These are phyloP conservation scores for Podila minutissima DNA, from an alignment of 192 early-diverging fungal genomes.

Conservation along the genomic window DNA sequence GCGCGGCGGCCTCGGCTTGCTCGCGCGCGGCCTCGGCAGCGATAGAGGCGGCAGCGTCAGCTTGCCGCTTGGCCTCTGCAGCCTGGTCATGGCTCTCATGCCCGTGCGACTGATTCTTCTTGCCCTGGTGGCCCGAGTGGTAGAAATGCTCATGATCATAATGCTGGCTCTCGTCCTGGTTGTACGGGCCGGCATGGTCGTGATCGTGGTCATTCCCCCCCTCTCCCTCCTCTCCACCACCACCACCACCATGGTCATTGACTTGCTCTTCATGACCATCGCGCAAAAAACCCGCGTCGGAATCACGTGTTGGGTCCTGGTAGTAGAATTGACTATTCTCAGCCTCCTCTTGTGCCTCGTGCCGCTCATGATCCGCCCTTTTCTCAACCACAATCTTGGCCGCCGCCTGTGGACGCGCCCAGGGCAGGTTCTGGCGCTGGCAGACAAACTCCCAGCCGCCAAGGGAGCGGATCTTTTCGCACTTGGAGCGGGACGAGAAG, in stretches of 20 bases:
- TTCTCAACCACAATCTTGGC: slow-evolving; percentile 20
- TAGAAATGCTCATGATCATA: slow-evolving; percentile 34
- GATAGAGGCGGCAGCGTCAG: not conserved
- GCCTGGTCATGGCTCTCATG: not conserved
- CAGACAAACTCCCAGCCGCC: slow-evolving; percentile 35
- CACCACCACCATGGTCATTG: not conserved
- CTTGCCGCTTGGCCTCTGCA: not conserved
- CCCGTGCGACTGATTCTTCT: slow-evolving; percentile 2
- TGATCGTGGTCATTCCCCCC: not conserved
- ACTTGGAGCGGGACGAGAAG: slow-evolving; percentile 4
- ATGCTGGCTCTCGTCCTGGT: slow-evolving; percentile 11
- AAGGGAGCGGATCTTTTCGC: slow-evolving; percentile 15
- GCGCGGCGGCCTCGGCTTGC: not conserved
- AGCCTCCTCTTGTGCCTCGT: not conserved
- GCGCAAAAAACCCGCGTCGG: not conserved
- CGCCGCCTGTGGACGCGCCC: slow-evolving; percentile 10
- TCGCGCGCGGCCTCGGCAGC: not conserved
- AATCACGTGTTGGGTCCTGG: not conserved
- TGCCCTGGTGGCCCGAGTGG: slow-evolving; percentile 10
- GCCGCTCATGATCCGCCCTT: slow-evolving; percentile 2
- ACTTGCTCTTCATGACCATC: not conserved
- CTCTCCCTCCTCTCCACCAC: no score
- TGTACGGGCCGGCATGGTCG: slow-evolving; percentile 18
- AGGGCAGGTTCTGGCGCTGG: slow-evolving; percentile 15
- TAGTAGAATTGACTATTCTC: slow-evolving; percentile 12